Percentiles rank a stretch among this genome's conserved stretches.
Conservation (phyloP, 2,329 filamentous ascomycete genomes). For the Aaosphaeria pasadenensis region DNA sequence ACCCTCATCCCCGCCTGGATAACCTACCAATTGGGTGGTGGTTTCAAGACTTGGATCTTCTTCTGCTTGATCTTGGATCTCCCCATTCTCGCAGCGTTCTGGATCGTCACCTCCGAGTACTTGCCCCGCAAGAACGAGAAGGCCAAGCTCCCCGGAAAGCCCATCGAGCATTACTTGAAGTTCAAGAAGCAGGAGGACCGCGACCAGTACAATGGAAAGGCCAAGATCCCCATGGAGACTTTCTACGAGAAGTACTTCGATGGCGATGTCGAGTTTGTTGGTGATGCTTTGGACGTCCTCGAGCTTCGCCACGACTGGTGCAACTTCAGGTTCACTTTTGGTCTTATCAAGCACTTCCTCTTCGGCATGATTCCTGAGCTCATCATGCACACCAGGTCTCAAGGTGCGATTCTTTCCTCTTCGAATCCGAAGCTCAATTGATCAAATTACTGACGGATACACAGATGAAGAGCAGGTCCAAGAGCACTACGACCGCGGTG, state of each 20-base stretch:
- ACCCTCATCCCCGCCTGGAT: conserved; percentile 73
- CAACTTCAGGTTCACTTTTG: conserved; percentile 84
- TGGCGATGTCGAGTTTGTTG: conserved; percentile 92
- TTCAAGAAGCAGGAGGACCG: conserved; percentile 65
- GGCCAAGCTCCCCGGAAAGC: conserved; percentile 77
- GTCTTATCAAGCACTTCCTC: conserved; percentile 84
- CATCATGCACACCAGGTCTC: conserved; percentile 86
- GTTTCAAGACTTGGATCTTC: conserved; percentile 83
- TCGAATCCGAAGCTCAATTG: neutral
- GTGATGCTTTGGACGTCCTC: conserved; percentile 81
- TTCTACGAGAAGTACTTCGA: conserved; percentile 99
- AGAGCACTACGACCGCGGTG: conserved; percentile 95
- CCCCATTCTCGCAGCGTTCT: conserved; percentile 79
- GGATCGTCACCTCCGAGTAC: conserved; percentile 74
- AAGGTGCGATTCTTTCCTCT: conserved; percentile 55
- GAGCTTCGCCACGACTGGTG: conserved; percentile 98
- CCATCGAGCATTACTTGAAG: conserved; percentile 85
- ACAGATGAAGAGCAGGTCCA: conserved; percentile 95
- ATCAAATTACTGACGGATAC: neutral
- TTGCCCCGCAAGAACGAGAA: conserved; percentile 93
- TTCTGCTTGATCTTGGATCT: conserved; percentile 74
- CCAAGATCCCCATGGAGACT: conserved; percentile 84
- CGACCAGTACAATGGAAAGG: conserved; percentile 70
- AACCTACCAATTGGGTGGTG: conserved; percentile 79
- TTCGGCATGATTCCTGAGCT: conserved; percentile 85